These are phyloP conservation scores for Porodaedalea pini DNA, from an alignment of 1,284 basidiomycete species.

Conservation along the genomic window DNA sequence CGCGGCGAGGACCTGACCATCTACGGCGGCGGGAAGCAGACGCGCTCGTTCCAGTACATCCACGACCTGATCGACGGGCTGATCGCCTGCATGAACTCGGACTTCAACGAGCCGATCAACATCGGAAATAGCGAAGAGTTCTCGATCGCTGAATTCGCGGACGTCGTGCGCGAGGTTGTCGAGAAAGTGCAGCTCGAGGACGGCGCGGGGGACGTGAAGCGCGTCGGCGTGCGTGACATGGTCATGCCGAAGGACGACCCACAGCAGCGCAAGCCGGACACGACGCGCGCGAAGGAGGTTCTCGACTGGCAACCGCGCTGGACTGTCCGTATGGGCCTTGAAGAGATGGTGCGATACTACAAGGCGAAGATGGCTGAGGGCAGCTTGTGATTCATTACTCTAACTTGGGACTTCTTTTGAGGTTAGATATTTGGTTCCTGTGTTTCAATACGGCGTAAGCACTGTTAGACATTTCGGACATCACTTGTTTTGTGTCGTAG, in stretches of 20 bases:
- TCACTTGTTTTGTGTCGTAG: no score
- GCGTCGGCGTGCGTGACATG: constrained; percentile 76
- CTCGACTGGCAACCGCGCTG: constrained; percentile 93
- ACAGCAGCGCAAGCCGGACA: constrained; percentile 90
- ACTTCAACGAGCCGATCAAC: constrained; percentile 90
- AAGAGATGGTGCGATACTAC: constrained; percentile 92
- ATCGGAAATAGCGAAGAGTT: constrained; percentile 94
- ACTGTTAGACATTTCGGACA: no score
- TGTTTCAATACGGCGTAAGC: no score
- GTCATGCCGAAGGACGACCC: constrained; percentile 93
- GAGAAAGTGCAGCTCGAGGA: constrained; percentile 86
- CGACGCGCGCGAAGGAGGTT: constrained; percentile 81
- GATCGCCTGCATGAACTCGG: constrained; percentile 90
- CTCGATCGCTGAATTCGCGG: constrained; percentile 88
- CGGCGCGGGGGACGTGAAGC: constrained; percentile 52
- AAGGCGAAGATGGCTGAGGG: constrained; percentile 84
- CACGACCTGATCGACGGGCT: constrained; percentile 81
- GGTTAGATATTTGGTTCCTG: no score
- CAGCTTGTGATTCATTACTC: constrained; percentile 58
- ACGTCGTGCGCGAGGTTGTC: constrained; percentile 84
- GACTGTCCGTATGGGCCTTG: constrained; percentile 85
- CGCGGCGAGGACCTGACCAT: constrained; percentile 95
- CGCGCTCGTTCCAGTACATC: constrained; percentile 94
- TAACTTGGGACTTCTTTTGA: no score
- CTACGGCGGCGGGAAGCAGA: constrained; percentile 95